Conservation (phyloP, 169 alveolate genomes). For the Babesia ovis region DNA sequence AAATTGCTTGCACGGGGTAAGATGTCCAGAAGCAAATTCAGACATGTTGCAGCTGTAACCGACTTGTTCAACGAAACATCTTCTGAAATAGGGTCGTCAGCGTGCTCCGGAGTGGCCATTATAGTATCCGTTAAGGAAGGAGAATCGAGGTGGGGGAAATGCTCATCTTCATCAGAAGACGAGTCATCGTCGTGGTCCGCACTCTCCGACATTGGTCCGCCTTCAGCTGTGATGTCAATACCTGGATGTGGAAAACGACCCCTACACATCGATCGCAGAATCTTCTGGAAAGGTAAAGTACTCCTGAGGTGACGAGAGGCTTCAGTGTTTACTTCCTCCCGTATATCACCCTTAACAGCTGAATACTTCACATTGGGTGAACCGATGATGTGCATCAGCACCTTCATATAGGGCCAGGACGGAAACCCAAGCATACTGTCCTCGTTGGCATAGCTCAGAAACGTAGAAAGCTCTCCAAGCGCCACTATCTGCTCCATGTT, state of each 20-base stretch:
- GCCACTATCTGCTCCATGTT: constrained; percentile 48
- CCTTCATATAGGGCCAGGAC: constrained; percentile 43
- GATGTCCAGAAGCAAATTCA: constrained; percentile 56
- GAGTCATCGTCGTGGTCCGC: background rate
- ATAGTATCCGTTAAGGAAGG: background rate
- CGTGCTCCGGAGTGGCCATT: background rate
- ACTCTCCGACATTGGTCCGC: background rate
- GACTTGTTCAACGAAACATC: constrained; percentile 42
- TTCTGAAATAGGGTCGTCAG: constrained; percentile 3
- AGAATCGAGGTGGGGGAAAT: background rate
- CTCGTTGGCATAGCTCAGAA: constrained; percentile 56
- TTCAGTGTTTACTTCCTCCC: background rate
- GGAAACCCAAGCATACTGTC: constrained; percentile 58
- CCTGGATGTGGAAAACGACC: background rate
- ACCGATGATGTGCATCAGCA: constrained; percentile 42
- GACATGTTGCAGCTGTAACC: constrained; percentile 50
- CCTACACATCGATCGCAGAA: background rate
- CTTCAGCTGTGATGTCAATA: background rate
- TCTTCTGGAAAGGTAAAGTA: background rate
- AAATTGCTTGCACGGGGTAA: constrained; percentile 48
- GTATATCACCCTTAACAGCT: background rate
- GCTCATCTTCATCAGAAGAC: background rate
- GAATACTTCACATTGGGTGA: constrained; percentile 47
- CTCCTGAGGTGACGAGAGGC: background rate
- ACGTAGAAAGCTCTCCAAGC: constrained; percentile 37